phyloP scores from a whole-genome alignment of 805 yeast species.

The Torulaspora quercuum region DNA sequence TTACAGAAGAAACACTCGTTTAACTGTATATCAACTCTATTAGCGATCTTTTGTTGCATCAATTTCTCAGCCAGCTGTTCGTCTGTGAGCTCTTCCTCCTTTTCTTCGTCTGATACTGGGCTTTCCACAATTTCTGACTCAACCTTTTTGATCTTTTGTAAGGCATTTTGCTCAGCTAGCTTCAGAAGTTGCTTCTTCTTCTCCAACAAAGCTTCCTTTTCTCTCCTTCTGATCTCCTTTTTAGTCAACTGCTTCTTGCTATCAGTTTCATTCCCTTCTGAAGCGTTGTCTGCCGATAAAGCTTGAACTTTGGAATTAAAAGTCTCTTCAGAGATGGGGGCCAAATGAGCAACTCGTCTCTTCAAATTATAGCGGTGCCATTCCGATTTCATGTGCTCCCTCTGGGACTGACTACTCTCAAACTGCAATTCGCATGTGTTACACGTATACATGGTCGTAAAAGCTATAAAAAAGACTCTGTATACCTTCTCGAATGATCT shows the following conservation, averaged over 20 bases:
- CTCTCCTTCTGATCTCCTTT: constrained; percentile 42
- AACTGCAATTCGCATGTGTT: constrained; percentile 84
- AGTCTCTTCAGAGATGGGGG: constrained; percentile 62
- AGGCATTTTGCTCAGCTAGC: constrained; percentile 41
- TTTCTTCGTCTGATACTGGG: constrained; percentile 7
- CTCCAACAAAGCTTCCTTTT: constrained; percentile 42
- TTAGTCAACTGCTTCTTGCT: constrained; percentile 38
- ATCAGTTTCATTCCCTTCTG: constrained; percentile 14
- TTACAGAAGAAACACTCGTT: constrained; percentile 55
- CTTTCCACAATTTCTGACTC: constrained; percentile 7
- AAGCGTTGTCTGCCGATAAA: constrained; percentile 26
- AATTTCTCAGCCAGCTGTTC: constrained; percentile 40
- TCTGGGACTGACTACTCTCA: constrained; percentile 69
- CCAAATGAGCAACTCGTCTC: constrained; percentile 85
- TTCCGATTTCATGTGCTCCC: constrained; percentile 92
- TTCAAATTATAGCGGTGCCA: constrained; percentile 98
- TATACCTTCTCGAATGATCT: neutral
- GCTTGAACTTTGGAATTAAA: constrained; percentile 65
- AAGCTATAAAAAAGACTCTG: neutral
- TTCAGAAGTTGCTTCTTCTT: constrained; percentile 42
- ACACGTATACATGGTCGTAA: constrained; percentile 55
- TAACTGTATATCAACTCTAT: constrained; percentile 46
- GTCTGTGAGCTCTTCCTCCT: constrained; percentile 36
- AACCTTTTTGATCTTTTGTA: constrained; percentile 29
- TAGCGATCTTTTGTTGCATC: constrained; percentile 39